Evolutionary conservation across 495 filamentous ascomycete genomes (phyloP), one percentile per base, ranked within the genome.

Genomic region (Glutinoglossum americanum): DNA sequence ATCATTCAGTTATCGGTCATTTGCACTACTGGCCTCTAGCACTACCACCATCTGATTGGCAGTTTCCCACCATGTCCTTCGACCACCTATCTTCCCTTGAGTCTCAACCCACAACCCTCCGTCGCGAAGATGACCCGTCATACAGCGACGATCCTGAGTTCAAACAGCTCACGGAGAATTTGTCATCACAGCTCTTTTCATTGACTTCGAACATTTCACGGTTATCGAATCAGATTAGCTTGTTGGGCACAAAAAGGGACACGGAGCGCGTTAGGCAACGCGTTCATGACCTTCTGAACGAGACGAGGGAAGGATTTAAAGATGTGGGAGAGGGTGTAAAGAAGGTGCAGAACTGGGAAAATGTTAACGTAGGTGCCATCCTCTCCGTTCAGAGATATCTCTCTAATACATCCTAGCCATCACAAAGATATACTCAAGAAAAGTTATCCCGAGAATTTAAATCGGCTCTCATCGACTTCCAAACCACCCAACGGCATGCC

Each of bases 361-460:
- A 97, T 64, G 77, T 94, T 19, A 89, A 88, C 63, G 89, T 94
- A 79, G 58, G 84, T 73, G 58, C 41, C 15, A 21, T 56, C 8
- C 9, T 51, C 17, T 44, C 30, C 5, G 6, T 11, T 35, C 23
- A 13, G 32, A 10, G 17, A 3, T 21, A 27, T 13, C 49, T 56
- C 39, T 13, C 8, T 28, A 58, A 49, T 0, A 28, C 32, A 17
- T 15, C 53, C n/a, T 61, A 94, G 89, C 84, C 87, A 32, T 83
- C 85, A 7, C 90, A 93, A 70, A 87, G 85, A 68, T 97, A 89
- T 74, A 92, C 85, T 11, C 90, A 97, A 61, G 83, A 90, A 62
- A 97, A 96, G 65, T 79, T 97, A 37, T 89, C 85, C 48, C 82
- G 84, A 61, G 89, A 96, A 66, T 94, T 95, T 75, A 81, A 87